phyloP scores from a whole-genome alignment of 73 alveolate genomes.

The Uronychia setigera region DNA sequence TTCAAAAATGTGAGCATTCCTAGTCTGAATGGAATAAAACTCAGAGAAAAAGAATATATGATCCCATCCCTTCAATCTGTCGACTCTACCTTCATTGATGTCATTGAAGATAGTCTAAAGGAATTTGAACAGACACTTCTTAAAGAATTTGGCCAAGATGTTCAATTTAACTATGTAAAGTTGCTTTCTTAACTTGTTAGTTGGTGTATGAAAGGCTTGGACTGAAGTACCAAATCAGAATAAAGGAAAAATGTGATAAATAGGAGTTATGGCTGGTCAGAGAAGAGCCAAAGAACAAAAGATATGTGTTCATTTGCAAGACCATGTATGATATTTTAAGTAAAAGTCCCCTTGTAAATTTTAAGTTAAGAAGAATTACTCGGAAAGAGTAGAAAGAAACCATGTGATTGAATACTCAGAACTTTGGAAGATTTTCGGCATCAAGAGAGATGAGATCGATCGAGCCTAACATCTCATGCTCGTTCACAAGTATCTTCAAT shows the following conservation, averaged over 20 bases:
- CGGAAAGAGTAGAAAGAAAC: constrained; percentile 39
- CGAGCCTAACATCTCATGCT: constrained; percentile 42
- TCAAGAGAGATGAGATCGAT: constrained; percentile 24
- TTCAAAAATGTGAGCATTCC: constrained; percentile 18
- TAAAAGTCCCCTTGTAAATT: neutral
- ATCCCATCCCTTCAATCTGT: constrained; percentile 25
- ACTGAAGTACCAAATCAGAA: neutral
- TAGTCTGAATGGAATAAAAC: neutral
- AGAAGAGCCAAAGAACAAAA: constrained; percentile 14
- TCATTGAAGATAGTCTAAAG: constrained; percentile 21
- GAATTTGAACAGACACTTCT: constrained; percentile 13
- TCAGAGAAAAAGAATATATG: constrained; percentile 8
- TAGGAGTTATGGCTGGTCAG: constrained; percentile 22
- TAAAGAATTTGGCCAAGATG: constrained; percentile 35
- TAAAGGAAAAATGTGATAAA: neutral
- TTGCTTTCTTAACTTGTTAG: neutral
- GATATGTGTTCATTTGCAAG: constrained; percentile 27
- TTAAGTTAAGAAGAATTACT: constrained; percentile 32
- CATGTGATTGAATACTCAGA: constrained; percentile 14
- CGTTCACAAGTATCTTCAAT: constrained; percentile 20
- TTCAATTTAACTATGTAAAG: constrained; percentile 38
- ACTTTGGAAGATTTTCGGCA: constrained; percentile 57
- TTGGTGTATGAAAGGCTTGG: constrained; percentile 8
- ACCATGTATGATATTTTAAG: constrained; percentile 35
- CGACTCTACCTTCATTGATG: constrained; percentile 28